These are phyloP conservation scores for Lentinula boryana DNA, from an alignment of 768 basidiomycete genomes.

Conservation along the genomic window DNA sequence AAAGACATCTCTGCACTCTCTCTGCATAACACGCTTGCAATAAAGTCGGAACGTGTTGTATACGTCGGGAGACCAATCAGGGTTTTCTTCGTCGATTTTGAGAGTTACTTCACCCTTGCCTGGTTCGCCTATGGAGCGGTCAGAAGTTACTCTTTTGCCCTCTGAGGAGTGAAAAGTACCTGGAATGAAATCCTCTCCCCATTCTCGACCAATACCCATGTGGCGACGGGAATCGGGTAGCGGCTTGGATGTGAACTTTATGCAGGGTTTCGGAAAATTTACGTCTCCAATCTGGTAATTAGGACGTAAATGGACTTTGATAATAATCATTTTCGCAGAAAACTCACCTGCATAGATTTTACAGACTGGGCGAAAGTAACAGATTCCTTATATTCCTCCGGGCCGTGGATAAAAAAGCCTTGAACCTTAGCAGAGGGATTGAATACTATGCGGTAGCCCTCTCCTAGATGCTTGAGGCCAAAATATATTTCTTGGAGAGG, in stretches of 20 bases:
- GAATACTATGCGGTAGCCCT: conserved; percentile 7
- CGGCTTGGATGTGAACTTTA: neutral
- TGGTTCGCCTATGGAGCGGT: conserved; percentile 6
- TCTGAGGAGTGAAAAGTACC: neutral
- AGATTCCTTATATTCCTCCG: neutral
- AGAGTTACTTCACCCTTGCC: conserved; percentile 14
- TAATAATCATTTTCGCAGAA: neutral
- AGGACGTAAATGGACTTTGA: neutral
- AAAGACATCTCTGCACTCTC: neutral
- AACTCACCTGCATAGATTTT: neutral
- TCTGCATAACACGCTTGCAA: neutral
- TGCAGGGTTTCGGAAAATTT: neutral
- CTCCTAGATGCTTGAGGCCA: conserved; percentile 13
- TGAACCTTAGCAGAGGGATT: neutral
- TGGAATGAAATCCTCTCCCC: conserved; percentile 2
- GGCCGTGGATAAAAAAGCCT: neutral
- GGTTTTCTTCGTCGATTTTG: conserved; percentile 12
- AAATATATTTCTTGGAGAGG: conserved; percentile 20
- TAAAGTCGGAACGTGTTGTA: neutral
- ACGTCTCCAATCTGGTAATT: neutral
- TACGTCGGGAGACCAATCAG: conserved; percentile 2
- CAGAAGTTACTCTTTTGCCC: neutral
- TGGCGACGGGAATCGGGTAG: neutral
- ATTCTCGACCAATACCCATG: neutral
- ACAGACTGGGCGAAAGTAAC: neutral